Evolutionary conservation across 306 rosid genomes (phyloP).

Genomic region (Abrus precatorius): DNA sequence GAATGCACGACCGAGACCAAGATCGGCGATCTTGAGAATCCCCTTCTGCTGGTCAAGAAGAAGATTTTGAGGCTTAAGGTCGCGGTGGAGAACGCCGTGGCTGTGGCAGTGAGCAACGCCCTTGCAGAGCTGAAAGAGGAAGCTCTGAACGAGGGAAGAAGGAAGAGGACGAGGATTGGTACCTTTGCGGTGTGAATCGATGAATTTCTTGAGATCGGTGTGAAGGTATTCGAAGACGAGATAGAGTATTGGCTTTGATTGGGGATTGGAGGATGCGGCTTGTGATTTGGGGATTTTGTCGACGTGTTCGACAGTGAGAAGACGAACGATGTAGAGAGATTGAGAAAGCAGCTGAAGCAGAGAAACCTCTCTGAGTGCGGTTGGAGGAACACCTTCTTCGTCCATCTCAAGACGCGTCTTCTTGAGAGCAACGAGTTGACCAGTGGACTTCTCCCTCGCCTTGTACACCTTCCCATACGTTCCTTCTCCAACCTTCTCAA

Average conservation of each 20-base stretch:
- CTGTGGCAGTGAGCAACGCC: conserved; percentile 97
- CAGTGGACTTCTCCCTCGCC: conserved; percentile 79
- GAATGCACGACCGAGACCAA: conserved; percentile 90
- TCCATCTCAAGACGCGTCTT: conserved; percentile 95
- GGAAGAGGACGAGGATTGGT: conserved; percentile 67
- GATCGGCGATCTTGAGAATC: conserved; percentile 89
- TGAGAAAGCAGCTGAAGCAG: conserved; percentile 94
- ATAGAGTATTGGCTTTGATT: conserved; percentile 76
- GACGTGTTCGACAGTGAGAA: conserved; percentile 81
- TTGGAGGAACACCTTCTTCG: conserved; percentile 97
- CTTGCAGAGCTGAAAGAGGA: conserved; percentile 90
- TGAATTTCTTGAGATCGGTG: conserved; percentile 91
- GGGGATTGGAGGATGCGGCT: background rate
- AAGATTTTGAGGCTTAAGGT: conserved; percentile 93
- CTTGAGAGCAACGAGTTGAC: conserved; percentile 86
- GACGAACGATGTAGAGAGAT: conserved; percentile 88
- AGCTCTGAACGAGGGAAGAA: conserved; percentile 66
- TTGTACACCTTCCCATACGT: conserved; percentile 97
- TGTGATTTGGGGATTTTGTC: conserved; percentile 57
- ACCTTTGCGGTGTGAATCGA: conserved; percentile 88
- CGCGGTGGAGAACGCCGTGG: conserved; percentile 93
- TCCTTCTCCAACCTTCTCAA: conserved; percentile 98
- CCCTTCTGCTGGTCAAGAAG: conserved; percentile 79
- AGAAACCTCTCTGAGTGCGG: conserved; percentile 92
- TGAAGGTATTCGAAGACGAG: conserved; percentile 92